These are phyloP conservation scores for Extremus antarcticus DNA, from an alignment of 495 filamentous ascomycete genomes.

Conservation along the genomic window DNA sequence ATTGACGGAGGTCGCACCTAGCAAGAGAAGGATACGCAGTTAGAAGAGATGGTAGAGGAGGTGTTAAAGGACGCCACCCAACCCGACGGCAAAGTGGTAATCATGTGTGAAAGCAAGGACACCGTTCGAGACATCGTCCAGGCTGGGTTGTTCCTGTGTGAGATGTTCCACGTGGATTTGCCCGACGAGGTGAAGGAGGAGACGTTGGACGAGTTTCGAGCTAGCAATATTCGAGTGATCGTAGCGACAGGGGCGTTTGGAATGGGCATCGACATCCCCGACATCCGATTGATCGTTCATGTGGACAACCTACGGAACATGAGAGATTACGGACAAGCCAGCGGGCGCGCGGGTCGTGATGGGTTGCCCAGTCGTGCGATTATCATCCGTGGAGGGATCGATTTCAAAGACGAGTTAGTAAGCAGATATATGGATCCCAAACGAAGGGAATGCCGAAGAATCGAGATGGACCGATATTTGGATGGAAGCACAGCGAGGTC, in stretches of 20 bases:
- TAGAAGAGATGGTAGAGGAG: background rate
- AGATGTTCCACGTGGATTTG: background rate
- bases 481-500: background rate
- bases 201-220: background rate
- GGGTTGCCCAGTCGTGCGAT: background rate
- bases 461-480: conserved; percentile 1
- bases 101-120: background rate
- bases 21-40: background rate
- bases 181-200: background rate
- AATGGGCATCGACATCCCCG: conserved; percentile 3
- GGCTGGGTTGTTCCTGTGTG: background rate
- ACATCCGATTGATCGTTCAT: conserved; percentile 1
- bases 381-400: background rate
- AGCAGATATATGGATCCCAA: background rate
- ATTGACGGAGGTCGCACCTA: background rate
- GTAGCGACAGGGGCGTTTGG: conserved; percentile 4
- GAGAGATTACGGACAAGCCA: background rate
- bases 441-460: background rate
- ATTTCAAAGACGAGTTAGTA: background rate
- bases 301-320: background rate
- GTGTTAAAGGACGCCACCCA: background rate
- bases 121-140: background rate
- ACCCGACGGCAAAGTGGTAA: background rate
- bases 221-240: background rate
- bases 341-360: background rate